Conservation (phyloP, 2,329 filamentous ascomycete genomes). For the Stagonosporopsis tanaceti region DNA sequence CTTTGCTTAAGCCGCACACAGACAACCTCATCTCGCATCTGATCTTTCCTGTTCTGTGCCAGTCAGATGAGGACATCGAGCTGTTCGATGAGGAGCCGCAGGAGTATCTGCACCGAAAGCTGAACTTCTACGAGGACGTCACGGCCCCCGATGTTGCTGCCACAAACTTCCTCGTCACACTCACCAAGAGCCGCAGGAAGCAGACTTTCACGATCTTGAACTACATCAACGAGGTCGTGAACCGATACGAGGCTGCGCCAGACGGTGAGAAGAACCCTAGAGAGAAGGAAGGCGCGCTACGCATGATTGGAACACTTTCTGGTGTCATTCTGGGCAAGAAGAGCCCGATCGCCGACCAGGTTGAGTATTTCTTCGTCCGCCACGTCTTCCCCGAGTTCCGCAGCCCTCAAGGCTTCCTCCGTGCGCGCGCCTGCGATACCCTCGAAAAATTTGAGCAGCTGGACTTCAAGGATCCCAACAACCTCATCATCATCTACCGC, state of each 20-base stretch:
- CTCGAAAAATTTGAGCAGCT: slow-evolving; percentile 98
- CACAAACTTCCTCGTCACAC: slow-evolving; percentile 92
- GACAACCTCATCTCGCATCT: slow-evolving; percentile 93
- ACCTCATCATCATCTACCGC: slow-evolving; percentile 93
- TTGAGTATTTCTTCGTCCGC: slow-evolving; percentile 97
- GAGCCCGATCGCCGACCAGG: slow-evolving; percentile 95
- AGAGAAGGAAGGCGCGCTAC: slow-evolving; percentile 93
- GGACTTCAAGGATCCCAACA: slow-evolving; percentile 95
- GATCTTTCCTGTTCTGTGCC: slow-evolving; percentile 92
- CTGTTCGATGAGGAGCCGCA: slow-evolving; percentile 94
- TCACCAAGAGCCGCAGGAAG: slow-evolving; percentile 94
- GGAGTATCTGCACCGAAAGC: slow-evolving; percentile 94
- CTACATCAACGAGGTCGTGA: slow-evolving; percentile 95
- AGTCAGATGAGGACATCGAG: slow-evolving; percentile 90
- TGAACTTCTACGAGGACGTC: slow-evolving; percentile 98
- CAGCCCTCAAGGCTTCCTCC: slow-evolving; percentile 88
- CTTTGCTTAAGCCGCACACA: slow-evolving; percentile 89
- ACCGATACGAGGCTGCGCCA: slow-evolving; percentile 83
- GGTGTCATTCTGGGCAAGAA: slow-evolving; percentile 97
- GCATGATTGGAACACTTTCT: slow-evolving; percentile 96
- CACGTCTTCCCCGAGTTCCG: slow-evolving; percentile 99
- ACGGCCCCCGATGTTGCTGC: slow-evolving; percentile 94
- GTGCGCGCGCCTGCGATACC: slow-evolving; percentile 94
- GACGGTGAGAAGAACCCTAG: slow-evolving; percentile 92
- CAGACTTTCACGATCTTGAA: slow-evolving; percentile 94